phyloP scores from a whole-genome alignment of 805 yeast genomes.

The Ogataea nakhonphanomensis region DNA sequence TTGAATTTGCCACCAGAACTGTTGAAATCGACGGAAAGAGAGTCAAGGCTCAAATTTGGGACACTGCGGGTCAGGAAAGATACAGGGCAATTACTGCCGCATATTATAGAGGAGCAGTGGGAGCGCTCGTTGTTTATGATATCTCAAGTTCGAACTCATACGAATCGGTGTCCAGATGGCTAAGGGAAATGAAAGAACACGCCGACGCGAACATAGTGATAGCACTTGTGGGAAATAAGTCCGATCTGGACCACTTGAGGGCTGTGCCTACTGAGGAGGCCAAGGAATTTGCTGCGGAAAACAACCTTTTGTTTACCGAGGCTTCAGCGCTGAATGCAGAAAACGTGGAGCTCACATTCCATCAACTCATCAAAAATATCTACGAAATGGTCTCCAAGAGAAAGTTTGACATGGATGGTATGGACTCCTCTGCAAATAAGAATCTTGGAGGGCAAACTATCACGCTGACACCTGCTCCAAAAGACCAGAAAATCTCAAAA shows the following conservation, averaged over 20 bases:
- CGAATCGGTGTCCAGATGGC: slow-evolving; percentile 83
- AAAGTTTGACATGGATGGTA: slow-evolving; percentile 83
- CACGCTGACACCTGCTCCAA: slow-evolving; percentile 89
- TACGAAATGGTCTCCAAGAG: slow-evolving; percentile 93
- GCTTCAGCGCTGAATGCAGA: slow-evolving; percentile 93
- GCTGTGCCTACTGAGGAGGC: slow-evolving; percentile 99
- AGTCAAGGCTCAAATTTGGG: slow-evolving; percentile 94
- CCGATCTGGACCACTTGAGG: slow-evolving; percentile 86
- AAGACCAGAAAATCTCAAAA: slow-evolving; percentile 61
- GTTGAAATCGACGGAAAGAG: slow-evolving; percentile 81
- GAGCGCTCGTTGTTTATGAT: slow-evolving; percentile 93
- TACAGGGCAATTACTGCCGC: slow-evolving; percentile 97
- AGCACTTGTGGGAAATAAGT: slow-evolving; percentile 88
- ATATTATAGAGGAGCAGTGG: slow-evolving; percentile 96
- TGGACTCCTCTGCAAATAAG: slow-evolving; percentile 39
- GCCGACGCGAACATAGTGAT: slow-evolving; percentile 94
- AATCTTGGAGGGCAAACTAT: slow-evolving; percentile 85
- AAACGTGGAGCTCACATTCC: slow-evolving; percentile 92
- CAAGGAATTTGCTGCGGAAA: slow-evolving; percentile 87
- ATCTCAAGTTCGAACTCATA: slow-evolving; percentile 86
- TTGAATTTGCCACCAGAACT: slow-evolving; percentile 96
- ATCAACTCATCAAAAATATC: slow-evolving; percentile 87
- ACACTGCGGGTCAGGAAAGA: slow-evolving; percentile 98
- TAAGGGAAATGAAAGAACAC: slow-evolving; percentile 86
- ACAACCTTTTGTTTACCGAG: slow-evolving; percentile 88